Evolutionary conservation across 345 rosid species (phyloP), one percentile per base, ranked within the genome.

Genomic region (Turritis glabra): DNA sequence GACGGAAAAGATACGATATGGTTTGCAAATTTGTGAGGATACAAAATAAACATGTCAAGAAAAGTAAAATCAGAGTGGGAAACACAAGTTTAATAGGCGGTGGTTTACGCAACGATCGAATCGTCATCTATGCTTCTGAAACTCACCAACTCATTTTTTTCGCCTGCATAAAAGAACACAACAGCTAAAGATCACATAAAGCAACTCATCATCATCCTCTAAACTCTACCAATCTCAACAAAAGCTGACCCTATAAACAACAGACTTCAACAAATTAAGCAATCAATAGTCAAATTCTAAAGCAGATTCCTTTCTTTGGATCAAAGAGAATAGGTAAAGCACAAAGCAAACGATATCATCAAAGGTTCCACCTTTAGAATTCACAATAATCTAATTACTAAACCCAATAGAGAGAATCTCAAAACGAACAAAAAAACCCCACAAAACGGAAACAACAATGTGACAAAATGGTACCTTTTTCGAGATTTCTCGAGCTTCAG

Each of bases 1-100:
- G 97, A 4, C 97, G 92, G 69, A 92, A 82, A 25, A 94, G 63
- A 48, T 87, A 89, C n/a, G 91, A 74, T 35, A 90, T 70, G 33
- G 81, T 78, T 72, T 80, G 83, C 29, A 69, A 69, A 69, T 88
- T 71, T 43, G 65, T 75, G 69, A 79, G 27, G 35, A 90, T 71
- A 29, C 87, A 84, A 47, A 88, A 77, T 71, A 86, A 67, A 80
- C 84, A 82, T 65, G 87, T 75, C 53, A 87, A 74, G 46, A 82
- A 76, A 26, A 88, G 70, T 55, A 91, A 82, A 47, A 91, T 46
- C 38, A 86, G 82, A 21, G 76, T 23, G 0, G 84, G 5, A 19
- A 59, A 69, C 15, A 83, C 23, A 62, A 75, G 68, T 70, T 72
- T 94, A 1, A 54, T 8, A 7, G 19, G 19, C 21, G 79, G 82